Evolutionary conservation across 2,329 filamentous ascomycete species (phyloP).

Genomic region (Cytospora chrysosperma): DNA sequence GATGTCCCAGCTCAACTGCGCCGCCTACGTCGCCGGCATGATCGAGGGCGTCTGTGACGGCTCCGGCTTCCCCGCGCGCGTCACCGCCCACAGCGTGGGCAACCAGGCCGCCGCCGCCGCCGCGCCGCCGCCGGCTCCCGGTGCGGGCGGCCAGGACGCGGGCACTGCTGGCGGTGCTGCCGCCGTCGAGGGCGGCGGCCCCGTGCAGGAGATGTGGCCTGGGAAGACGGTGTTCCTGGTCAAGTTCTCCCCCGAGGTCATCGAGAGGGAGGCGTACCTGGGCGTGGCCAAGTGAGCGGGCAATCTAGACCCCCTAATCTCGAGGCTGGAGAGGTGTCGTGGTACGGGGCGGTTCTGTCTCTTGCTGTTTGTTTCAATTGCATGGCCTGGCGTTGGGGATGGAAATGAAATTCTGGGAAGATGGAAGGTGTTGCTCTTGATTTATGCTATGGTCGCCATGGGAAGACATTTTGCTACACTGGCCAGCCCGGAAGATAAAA

Average conservation of each 20-base stretch:
- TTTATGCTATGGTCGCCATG: not conserved
- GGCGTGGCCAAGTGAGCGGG: slow-evolving; percentile 49
- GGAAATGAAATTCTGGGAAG: not conserved
- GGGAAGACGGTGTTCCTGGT: slow-evolving; percentile 94
- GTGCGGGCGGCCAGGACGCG: slow-evolving; percentile 80
- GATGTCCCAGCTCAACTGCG: slow-evolving; percentile 95
- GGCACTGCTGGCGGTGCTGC: slow-evolving; percentile 87
- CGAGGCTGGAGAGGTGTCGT: slow-evolving; percentile 5
- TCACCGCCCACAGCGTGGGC: slow-evolving; percentile 81
- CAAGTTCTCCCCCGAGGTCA: slow-evolving; percentile 85
- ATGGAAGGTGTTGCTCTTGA: not conserved
- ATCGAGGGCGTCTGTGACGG: slow-evolving; percentile 96
- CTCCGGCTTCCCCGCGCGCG: slow-evolving; percentile 81
- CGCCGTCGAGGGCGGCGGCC: slow-evolving; percentile 66
- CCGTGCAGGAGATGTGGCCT: slow-evolving; percentile 83
- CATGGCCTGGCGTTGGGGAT: slow-evolving; percentile 21
- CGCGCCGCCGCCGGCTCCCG: no score
- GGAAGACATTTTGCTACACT: not conserved
- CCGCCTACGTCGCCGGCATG: slow-evolving; percentile 90
- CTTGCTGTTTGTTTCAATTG: slow-evolving; percentile 8
- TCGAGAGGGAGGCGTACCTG: slow-evolving; percentile 85
- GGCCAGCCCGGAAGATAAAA: slow-evolving; percentile 22
- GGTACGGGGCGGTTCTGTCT: slow-evolving; percentile 25
- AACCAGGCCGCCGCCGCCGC: no score
- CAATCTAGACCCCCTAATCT: not conserved